Conservation (phyloP, 2,329 filamentous ascomycete species). For the Fusarium humuli region DNA sequence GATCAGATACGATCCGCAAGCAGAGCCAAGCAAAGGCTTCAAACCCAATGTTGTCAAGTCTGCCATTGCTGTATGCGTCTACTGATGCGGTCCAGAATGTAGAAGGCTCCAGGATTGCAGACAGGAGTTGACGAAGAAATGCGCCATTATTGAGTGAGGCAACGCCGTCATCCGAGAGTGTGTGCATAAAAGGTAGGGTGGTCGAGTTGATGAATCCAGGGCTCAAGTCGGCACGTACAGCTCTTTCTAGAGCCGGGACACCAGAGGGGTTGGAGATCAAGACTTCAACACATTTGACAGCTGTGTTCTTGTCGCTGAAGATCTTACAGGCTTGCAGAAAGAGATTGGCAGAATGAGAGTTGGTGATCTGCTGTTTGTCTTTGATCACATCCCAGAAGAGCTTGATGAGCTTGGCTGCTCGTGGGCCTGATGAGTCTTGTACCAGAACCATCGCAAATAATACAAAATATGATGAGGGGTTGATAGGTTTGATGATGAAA, state of each 20-base stretch:
- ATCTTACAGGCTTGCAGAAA: conserved; percentile 44
- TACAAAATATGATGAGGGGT: background rate
- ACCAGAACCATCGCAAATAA: conserved; percentile 18
- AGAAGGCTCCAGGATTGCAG: conserved; percentile 63
- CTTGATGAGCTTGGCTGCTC: conserved; percentile 26
- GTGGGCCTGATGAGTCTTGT: conserved; percentile 8
- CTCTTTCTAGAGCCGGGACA: conserved; percentile 39
- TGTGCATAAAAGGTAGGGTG: conserved; percentile 25
- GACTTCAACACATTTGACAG: conserved; percentile 46
- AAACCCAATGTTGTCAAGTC: conserved; percentile 50
- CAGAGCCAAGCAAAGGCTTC: conserved; percentile 62
- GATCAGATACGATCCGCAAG: conserved; percentile 55
- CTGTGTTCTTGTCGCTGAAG: conserved; percentile 20
- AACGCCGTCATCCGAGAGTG: conserved; percentile 26
- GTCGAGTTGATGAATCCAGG: conserved; percentile 46
- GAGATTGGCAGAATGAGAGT: conserved; percentile 38
- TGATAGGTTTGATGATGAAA: background rate
- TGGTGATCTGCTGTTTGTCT: conserved; percentile 30
- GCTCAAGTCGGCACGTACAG: conserved; percentile 44
- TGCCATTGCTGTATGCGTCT: conserved; percentile 42
- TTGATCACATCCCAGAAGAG: conserved; percentile 35
- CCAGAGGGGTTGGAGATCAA: conserved; percentile 41
- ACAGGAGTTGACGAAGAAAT: conserved; percentile 48
- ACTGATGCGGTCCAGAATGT: conserved; percentile 66
- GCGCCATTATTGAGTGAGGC: conserved; percentile 34